Evolutionary conservation across 306 rosid species (phyloP).

Genomic region (Leucaena leucocephala): DNA sequence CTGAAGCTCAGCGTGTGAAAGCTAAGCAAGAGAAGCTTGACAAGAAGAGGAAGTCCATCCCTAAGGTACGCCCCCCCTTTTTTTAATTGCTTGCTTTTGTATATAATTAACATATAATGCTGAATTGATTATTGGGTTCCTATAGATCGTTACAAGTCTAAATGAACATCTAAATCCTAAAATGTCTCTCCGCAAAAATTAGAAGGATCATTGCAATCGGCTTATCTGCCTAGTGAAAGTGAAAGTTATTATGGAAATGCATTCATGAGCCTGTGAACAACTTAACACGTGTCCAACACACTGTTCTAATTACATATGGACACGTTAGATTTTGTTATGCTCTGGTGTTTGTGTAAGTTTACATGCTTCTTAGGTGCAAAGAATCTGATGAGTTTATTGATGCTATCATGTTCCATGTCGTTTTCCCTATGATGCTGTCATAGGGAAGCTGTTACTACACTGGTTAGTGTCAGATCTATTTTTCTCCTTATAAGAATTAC

Average conservation of each 20-base stretch:
- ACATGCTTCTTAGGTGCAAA: neutral
- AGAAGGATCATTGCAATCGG: neutral
- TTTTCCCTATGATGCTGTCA: neutral
- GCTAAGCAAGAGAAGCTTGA: constrained; percentile 70
- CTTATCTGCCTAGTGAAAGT: neutral
- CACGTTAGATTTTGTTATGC: neutral
- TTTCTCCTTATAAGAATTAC: neutral
- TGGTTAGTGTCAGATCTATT: neutral
- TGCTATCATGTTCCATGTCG: neutral
- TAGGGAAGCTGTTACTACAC: neutral
- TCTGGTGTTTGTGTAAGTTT: neutral
- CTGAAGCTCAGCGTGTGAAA: constrained; percentile 67
- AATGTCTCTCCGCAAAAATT: constrained; percentile 29
- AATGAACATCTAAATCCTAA: constrained; percentile 36
- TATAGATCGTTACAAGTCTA: constrained; percentile 39
- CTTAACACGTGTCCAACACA: neutral
- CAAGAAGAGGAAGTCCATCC: constrained; percentile 54
- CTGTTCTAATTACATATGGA: neutral
- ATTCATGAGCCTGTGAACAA: neutral
- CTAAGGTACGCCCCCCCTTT: constrained; percentile 45
- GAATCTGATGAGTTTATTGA: constrained; percentile 24
- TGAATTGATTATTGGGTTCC: constrained; percentile 12
- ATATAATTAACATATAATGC: neutral
- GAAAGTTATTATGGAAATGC: neutral
- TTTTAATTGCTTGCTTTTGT: neutral